phyloP scores from a whole-genome alignment of 1,284 basidiomycete genomes.

The Boletus nobilissimus region DNA sequence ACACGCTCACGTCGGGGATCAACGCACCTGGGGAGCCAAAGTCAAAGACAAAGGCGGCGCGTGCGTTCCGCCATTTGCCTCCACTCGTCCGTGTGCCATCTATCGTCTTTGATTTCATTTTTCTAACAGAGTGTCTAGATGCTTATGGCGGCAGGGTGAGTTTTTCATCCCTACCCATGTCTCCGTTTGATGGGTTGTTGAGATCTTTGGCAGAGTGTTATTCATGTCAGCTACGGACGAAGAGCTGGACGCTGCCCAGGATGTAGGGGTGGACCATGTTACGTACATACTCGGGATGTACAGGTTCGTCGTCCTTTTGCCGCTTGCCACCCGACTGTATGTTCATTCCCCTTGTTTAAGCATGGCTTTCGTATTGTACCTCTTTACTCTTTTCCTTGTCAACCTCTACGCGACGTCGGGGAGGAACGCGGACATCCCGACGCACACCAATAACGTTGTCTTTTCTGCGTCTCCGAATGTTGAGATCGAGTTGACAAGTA shows the following conservation, averaged over 20 bases:
- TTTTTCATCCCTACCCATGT: neutral
- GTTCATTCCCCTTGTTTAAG: slow-evolving; percentile 47
- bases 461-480: slow-evolving; percentile 39
- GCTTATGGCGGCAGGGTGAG: slow-evolving; percentile 69
- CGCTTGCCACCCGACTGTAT: neutral
- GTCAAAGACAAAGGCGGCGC: slow-evolving; percentile 54
- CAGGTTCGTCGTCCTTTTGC: slow-evolving; percentile 53
- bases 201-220: slow-evolving; percentile 58
- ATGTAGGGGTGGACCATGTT: slow-evolving; percentile 85
- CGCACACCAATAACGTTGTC: slow-evolving; percentile 21
- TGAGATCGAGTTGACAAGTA: slow-evolving; percentile 47
- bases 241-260: slow-evolving; percentile 77
- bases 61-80: slow-evolving; percentile 84
- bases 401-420: slow-evolving; percentile 70
- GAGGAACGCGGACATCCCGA: slow-evolving; percentile 56
- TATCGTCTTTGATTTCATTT: neutral
- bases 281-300: slow-evolving; percentile 88
- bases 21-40: slow-evolving; percentile 23
- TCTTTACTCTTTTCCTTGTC: slow-evolving; percentile 70
- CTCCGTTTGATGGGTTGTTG: neutral
- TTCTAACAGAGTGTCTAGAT: slow-evolving; percentile 55
- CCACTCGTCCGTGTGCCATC: slow-evolving; percentile 75
- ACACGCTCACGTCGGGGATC: slow-evolving; percentile 60
- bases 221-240: slow-evolving; percentile 96
- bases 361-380: slow-evolving; percentile 80